Evolutionary conservation across 805 yeast genomes (phyloP), one percentile per base, ranked within the genome.

Genomic region (Kodamaea leandrae): DNA sequence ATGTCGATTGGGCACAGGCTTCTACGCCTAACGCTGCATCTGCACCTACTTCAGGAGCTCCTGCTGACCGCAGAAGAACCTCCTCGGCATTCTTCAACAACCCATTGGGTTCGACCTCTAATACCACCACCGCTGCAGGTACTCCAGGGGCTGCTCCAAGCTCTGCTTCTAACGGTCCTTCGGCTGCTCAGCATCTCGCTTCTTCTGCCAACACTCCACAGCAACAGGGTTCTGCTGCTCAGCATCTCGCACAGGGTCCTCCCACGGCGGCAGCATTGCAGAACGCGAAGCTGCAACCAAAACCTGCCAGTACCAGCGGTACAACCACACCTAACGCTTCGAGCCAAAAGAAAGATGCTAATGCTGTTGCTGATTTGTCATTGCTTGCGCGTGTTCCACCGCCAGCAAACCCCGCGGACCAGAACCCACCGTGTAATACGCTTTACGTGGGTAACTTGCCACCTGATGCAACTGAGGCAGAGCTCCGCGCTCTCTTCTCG

Each of bases 391-490:
- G 88, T 49, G 89, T 86, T 21, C 95, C 93, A 10, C 89, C 91
- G 4, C 95, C 95, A 5, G 96, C 96, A 1, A 91, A 91, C 56
- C 99, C 99, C 5, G 98, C 99, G 2, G 99, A 93, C 63, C 99
- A 93, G 65, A 93, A 93, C 58, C 98, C 99, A 3, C 99, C 99
- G 6, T 93, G 99, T 67, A 93, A 93, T 61, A 93, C 99, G 0
- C 70, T 93, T 42, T 93, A 93, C 55, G 99, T 93, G 36, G 99
- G 99, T 14, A 93, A 93, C 61, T 73, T 93, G 55, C 98, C 99
- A 2, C 96, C 96, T 13, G 96, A 93, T 68, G 95, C 97, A 2
- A 83, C 95, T 2, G 99, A 93, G 59, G 84, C 83, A 42, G 99
- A 93, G 61, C 76, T 93, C 48, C 79, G 96, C 51, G 82, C 86